Evolutionary conservation across 495 filamentous ascomycete species (phyloP).

Genomic region (Parathielavia hyrcaniae): DNA sequence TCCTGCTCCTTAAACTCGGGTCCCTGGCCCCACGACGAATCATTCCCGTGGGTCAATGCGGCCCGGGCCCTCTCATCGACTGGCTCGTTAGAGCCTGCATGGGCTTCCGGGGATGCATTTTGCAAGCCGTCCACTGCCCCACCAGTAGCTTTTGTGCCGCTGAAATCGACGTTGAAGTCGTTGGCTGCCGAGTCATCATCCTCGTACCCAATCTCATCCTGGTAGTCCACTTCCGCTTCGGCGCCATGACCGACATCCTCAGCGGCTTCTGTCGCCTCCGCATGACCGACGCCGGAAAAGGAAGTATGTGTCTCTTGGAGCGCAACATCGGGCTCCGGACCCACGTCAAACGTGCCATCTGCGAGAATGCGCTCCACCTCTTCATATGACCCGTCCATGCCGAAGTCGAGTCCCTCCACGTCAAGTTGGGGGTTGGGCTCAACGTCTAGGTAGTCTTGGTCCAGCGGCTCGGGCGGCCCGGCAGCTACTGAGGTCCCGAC

Average conservation of each 20-base stretch:
- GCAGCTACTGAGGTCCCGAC: conserved; percentile 20
- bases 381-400: conserved; percentile 20
- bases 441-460: conserved; percentile 29
- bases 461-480: conserved; percentile 18
- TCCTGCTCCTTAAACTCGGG: not conserved
- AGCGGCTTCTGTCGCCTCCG: not conserved
- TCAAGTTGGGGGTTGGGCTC: conserved; percentile 19
- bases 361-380: conserved; percentile 5
- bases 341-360: not conserved
- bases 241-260: not conserved
- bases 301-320: conserved; percentile 11
- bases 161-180: conserved; percentile 6
- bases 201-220: conserved; percentile 33
- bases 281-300: not conserved
- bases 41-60: not conserved
- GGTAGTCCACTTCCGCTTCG: conserved; percentile 16
- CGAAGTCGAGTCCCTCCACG: conserved; percentile 31
- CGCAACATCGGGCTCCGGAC: conserved; percentile 25
- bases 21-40: not conserved
- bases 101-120: not conserved
- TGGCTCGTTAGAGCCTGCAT: not conserved
- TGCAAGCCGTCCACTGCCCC: not conserved
- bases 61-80: not conserved
- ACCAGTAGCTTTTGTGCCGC: not conserved
- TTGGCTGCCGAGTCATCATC: conserved; percentile 23